These are phyloP conservation scores for Saccharomyces hybrid DNA, from an alignment of 1,139 yeast genomes.

Conservation along the genomic window DNA sequence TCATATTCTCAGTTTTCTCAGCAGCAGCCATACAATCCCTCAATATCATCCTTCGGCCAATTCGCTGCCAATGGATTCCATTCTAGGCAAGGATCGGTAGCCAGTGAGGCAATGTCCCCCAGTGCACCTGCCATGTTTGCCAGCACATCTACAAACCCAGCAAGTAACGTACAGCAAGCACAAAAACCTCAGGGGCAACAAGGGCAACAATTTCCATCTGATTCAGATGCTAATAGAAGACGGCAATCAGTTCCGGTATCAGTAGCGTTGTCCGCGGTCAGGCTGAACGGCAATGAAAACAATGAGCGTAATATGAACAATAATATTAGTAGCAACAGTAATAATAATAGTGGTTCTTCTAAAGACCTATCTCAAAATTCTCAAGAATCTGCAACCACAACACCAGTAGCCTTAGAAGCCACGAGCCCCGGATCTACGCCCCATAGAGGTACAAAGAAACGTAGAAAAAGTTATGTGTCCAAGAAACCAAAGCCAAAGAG, in stretches of 20 bases:
- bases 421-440: neutral
- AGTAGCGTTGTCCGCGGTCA: neutral
- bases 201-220: conserved; percentile 3
- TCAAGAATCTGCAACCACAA: neutral
- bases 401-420: neutral
- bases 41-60: conserved; percentile 20
- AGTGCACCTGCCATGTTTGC: conserved; percentile 15
- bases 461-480: neutral
- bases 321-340: neutral
- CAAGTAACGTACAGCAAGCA: conserved; percentile 2
- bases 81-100: conserved; percentile 25
- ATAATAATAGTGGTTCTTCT: neutral
- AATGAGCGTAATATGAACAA: neutral
- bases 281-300: neutral
- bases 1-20: conserved; percentile 24
- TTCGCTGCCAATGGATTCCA: conserved; percentile 22
- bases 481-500: conserved; percentile 1
- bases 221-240: conserved; percentile 1
- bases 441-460: conserved; percentile 3
- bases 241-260: neutral
- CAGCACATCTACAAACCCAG: conserved; percentile 6
- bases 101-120: conserved; percentile 29
- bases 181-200: neutral
- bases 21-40: conserved; percentile 11
- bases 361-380: neutral